Evolutionary conservation across 305 asterid genomes (phyloP).

Genomic region (Rubia occidens): DNA sequence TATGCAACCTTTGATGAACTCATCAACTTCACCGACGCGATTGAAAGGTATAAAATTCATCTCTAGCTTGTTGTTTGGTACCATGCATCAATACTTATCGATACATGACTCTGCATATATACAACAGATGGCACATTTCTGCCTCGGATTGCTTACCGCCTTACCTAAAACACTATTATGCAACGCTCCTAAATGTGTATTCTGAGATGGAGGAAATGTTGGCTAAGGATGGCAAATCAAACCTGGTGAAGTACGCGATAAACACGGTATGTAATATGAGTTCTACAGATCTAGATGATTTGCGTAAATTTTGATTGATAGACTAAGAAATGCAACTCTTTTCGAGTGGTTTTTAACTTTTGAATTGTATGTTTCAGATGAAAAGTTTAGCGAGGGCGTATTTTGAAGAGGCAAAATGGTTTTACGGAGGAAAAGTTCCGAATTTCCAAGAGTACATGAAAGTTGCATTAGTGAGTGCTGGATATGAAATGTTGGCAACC

Average conservation of each 20-base stretch:
- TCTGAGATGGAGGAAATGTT: conserved; percentile 24
- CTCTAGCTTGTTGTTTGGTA: conserved; percentile 10
- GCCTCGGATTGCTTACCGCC: conserved; percentile 18
- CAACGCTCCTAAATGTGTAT: conserved; percentile 17
- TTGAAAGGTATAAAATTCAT: conserved; percentile 23
- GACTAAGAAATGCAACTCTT: no score
- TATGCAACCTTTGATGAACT: conserved; percentile 31
- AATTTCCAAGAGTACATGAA: conserved; percentile 35
- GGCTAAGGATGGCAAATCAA: background rate
- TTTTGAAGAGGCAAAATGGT: conserved; percentile 36
- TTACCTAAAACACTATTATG: conserved; percentile 17
- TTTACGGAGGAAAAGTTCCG: conserved; percentile 20
- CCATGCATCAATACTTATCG: background rate
- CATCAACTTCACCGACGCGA: conserved; percentile 20
- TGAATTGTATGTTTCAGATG: conserved; percentile 22
- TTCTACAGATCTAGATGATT: background rate
- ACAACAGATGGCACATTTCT: conserved; percentile 20
- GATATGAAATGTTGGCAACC: conserved; percentile 25
- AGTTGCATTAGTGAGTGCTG: conserved; percentile 19
- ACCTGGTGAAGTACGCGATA: conserved; percentile 3
- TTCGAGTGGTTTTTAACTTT: no score
- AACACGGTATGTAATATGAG: background rate
- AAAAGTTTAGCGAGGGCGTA: conserved; percentile 24
- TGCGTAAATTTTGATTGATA: background rate
- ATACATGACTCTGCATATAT: background rate